Percentiles rank a stretch among this genome's conserved stretches.
These are phyloP conservation scores for Dendrobium chrysotoxum DNA, from an alignment of 106 monocot genomes.

Conservation along the genomic window DNA sequence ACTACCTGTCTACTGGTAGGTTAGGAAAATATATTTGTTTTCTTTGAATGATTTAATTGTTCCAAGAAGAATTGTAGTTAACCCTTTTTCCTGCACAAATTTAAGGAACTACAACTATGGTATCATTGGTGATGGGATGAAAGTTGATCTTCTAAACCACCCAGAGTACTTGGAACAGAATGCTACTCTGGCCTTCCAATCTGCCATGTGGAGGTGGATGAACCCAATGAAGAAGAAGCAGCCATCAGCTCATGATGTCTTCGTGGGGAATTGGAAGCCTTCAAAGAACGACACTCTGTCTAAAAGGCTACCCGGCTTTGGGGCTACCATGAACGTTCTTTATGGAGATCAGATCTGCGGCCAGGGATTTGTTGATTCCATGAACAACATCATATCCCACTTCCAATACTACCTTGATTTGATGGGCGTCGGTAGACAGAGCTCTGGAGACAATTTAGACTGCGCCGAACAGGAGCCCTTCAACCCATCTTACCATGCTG, in stretches of 20 bases:
- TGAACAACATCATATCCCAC: constrained; percentile 89
- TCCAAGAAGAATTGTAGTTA: constrained; percentile 25
- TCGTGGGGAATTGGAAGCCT: constrained; percentile 85
- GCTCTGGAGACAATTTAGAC: constrained; percentile 76
- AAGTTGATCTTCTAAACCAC: constrained; percentile 17
- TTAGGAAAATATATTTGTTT: background rate
- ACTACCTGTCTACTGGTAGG: constrained; percentile 61
- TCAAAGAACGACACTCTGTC: constrained; percentile 83
- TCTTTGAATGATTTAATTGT: background rate
- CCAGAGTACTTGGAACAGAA: constrained; percentile 80
- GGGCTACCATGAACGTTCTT: constrained; percentile 84
- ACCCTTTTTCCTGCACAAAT: constrained; percentile 65
- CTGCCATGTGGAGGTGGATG: constrained; percentile 90
- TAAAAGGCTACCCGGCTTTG: constrained; percentile 87
- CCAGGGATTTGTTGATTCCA: constrained; percentile 64
- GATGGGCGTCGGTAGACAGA: constrained; percentile 76
- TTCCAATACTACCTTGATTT: constrained; percentile 91
- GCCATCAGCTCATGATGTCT: constrained; percentile 80
- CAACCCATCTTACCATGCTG: constrained; percentile 51
- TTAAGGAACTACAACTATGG: constrained; percentile 36
- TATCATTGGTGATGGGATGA: constrained; percentile 16
- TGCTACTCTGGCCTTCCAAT: constrained; percentile 79
- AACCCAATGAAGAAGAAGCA: constrained; percentile 68
- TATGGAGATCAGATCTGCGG: constrained; percentile 69
- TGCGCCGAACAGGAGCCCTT: constrained; percentile 73